Evolutionary conservation across 345 rosid genomes (phyloP).

Genomic region (Lepidium africanum): DNA sequence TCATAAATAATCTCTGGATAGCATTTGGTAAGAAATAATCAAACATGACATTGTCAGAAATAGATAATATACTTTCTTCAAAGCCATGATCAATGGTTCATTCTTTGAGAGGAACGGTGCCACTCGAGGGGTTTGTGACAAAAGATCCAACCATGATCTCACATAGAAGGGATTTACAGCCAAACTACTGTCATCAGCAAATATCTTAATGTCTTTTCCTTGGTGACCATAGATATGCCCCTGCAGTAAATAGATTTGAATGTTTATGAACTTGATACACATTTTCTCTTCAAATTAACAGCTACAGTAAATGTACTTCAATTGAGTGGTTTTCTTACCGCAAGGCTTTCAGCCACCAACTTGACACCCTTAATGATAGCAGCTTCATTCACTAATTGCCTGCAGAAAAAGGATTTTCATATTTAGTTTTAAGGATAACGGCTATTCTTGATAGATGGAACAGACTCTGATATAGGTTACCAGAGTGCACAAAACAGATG

Average conservation of each 20-base stretch:
- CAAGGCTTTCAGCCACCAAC: slow-evolving; percentile 90
- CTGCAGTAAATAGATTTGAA: slow-evolving; percentile 29
- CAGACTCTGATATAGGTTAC: neutral
- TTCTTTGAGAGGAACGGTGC: slow-evolving; percentile 90
- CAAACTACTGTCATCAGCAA: slow-evolving; percentile 80
- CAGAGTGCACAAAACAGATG: neutral
- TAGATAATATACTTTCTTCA: slow-evolving; percentile 53
- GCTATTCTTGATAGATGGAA: neutral
- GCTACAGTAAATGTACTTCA: neutral
- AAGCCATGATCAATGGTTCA: slow-evolving; percentile 69
- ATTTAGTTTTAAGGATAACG: neutral
- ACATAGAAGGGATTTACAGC: slow-evolving; percentile 74
- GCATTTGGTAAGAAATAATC: neutral
- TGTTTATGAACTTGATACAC: neutral
- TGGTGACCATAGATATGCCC: slow-evolving; percentile 79
- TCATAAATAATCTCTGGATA: neutral
- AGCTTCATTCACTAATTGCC: slow-evolving; percentile 59
- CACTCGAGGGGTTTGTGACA: slow-evolving; percentile 89
- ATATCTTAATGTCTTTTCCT: slow-evolving; percentile 67
- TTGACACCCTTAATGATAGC: slow-evolving; percentile 65
- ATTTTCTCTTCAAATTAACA: neutral
- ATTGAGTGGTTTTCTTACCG: slow-evolving; percentile 44
- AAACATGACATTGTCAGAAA: neutral
- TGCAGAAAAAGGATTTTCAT: slow-evolving; percentile 20
- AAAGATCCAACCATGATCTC: slow-evolving; percentile 73